A percentile compares a stretch with the other conserved stretches of the same genome.
Conservation (phyloP, 2,329 filamentous ascomycete species). For the Atkinsonella texensis region DNA sequence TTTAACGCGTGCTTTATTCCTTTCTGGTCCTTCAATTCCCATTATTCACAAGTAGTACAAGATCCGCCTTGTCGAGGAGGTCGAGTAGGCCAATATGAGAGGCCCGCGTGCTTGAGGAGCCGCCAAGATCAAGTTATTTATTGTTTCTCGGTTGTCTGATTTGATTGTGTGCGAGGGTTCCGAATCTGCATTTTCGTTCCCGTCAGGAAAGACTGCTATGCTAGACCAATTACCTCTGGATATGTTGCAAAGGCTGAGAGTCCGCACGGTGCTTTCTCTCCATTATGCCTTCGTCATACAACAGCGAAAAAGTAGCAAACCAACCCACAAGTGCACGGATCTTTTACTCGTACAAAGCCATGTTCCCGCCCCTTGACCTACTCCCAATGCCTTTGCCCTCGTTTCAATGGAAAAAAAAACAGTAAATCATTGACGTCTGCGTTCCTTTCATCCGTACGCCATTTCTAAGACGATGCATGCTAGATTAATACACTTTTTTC, state of each 20-base stretch:
- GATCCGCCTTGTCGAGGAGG: slow-evolving; percentile 3
- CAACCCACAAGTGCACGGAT: slow-evolving; percentile 4
- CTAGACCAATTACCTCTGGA: not conserved
- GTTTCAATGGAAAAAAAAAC: slow-evolving; percentile 8
- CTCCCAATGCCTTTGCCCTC: slow-evolving; percentile 12
- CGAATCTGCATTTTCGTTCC: not conserved
- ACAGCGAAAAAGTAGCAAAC: slow-evolving; percentile 1
- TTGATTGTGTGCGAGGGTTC: not conserved
- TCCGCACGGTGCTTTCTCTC: not conserved
- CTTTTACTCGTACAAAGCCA: slow-evolving; percentile 22
- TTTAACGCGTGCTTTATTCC: not conserved
- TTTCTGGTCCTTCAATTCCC: not conserved
- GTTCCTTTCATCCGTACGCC: slow-evolving; percentile 7
- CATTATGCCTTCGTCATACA: not conserved
- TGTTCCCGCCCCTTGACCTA: slow-evolving; percentile 8
- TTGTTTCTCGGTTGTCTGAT: slow-evolving; percentile 4
- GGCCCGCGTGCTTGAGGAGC: not conserved
- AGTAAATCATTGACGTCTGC: slow-evolving; percentile 1
- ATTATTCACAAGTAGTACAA: not conserved
- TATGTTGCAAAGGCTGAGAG: not conserved
- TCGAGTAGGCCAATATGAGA: not conserved
- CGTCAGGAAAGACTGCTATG: not conserved
- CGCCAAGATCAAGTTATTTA: slow-evolving; percentile 7
- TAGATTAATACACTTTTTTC: slow-evolving; percentile 29
- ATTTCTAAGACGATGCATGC: slow-evolving; percentile 29